Evolutionary conservation across 176 grass and related monocot species (phyloP).

Genomic region (Cenchrus purpureus): DNA sequence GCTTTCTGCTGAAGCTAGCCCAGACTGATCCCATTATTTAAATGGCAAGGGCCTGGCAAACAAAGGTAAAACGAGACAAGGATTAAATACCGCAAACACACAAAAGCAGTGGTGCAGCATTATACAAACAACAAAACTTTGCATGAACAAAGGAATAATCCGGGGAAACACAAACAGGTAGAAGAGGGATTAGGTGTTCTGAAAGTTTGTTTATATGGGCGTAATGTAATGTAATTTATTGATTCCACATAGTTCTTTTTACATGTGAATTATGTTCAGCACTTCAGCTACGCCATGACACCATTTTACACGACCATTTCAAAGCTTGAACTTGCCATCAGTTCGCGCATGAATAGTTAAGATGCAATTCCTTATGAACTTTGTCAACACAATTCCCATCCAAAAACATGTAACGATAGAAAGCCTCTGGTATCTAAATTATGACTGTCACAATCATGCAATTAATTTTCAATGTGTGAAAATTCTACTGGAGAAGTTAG

Average conservation of each 20-base stretch:
- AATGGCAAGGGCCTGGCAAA: slow-evolving; percentile 35
- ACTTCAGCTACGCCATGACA: neutral
- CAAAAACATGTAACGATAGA: neutral
- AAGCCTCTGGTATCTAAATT: neutral
- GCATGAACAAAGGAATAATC: neutral
- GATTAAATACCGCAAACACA: neutral
- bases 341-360: neutral
- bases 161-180: neutral
- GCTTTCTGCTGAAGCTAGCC: slow-evolving; percentile 37
- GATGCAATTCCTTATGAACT: neutral
- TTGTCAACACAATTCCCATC: neutral
- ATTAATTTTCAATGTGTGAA: neutral
- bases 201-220: neutral
- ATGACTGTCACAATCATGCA: neutral
- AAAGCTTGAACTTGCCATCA: neutral
- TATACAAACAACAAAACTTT: neutral
- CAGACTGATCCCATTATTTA: slow-evolving; percentile 1
- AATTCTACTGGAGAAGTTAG: slow-evolving; percentile 1
- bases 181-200: neutral
- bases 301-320: neutral
- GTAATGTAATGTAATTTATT: neutral
- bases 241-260: neutral
- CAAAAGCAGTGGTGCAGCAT: neutral
- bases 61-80: neutral
- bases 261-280: neutral